phyloP scores from a whole-genome alignment of 2,329 filamentous ascomycete genomes.

The Fusarium lateritium region DNA sequence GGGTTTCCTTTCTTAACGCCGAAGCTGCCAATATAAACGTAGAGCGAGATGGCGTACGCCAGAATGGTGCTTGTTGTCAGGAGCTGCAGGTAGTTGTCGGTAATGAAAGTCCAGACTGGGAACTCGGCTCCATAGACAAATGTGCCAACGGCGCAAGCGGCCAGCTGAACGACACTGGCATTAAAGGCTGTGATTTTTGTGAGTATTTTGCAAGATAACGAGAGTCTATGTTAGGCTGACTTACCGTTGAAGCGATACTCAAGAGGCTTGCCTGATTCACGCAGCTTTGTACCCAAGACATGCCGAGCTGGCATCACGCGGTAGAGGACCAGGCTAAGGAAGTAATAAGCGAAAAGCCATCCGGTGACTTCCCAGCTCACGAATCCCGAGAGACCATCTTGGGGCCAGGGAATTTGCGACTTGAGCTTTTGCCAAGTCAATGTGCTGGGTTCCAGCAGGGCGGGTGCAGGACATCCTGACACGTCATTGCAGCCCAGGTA shows the following conservation, averaged over 20 bases:
- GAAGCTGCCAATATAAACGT: slow-evolving; percentile 85
- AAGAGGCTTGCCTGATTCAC: slow-evolving; percentile 74
- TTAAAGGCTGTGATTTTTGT: slow-evolving; percentile 70
- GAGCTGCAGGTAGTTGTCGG: slow-evolving; percentile 88
- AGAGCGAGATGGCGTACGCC: slow-evolving; percentile 77
- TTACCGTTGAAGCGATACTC: slow-evolving; percentile 84
- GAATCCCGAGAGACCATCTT: slow-evolving; percentile 75
- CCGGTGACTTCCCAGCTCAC: slow-evolving; percentile 75
- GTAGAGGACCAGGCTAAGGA: slow-evolving; percentile 79
- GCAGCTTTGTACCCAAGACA: slow-evolving; percentile 76
- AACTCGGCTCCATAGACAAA: slow-evolving; percentile 82
- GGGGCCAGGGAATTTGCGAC: slow-evolving; percentile 82
- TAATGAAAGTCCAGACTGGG: slow-evolving; percentile 88
- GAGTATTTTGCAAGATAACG: background rate
- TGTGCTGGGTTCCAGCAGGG: slow-evolving; percentile 76
- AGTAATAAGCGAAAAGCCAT: slow-evolving; percentile 81
- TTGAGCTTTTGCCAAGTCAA: slow-evolving; percentile 79
- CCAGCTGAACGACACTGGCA: slow-evolving; percentile 79
- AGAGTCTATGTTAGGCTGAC: background rate
- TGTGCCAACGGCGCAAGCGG: slow-evolving; percentile 78
- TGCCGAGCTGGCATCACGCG: slow-evolving; percentile 80
- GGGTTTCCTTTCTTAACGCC: slow-evolving; percentile 79
- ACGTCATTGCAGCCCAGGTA: slow-evolving; percentile 90
- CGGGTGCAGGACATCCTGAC: slow-evolving; percentile 87
- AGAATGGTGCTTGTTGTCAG: slow-evolving; percentile 86